A percentile compares a stretch with the other conserved stretches of the same genome.
These are phyloP conservation scores for Hypoxylon intermedium DNA, from an alignment of 495 filamentous ascomycete genomes.

Conservation along the genomic window DNA sequence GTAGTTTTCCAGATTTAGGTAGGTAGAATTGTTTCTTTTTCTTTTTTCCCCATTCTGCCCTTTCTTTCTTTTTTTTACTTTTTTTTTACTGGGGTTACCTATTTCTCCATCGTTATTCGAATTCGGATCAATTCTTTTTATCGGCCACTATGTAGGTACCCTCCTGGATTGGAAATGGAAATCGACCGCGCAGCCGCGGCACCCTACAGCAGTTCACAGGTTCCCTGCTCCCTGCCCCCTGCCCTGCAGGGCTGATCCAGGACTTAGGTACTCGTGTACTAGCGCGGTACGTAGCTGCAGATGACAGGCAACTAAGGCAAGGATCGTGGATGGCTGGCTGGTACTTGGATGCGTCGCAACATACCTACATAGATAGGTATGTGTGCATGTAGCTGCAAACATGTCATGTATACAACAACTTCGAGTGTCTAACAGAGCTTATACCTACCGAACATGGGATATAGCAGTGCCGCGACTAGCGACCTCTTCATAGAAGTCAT, in stretches of 20 bases:
- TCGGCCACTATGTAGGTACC: constrained; percentile 13
- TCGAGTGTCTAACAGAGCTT: background rate
- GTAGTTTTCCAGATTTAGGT: too few relatives aligned
- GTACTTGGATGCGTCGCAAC: background rate
- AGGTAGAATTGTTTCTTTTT: too few relatives aligned
- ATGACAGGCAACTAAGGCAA: constrained; percentile 6
- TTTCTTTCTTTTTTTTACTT: background rate
- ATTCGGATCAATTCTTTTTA: constrained; percentile 25
- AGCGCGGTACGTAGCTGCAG: constrained; percentile 12
- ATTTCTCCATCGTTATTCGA: constrained; percentile 8
- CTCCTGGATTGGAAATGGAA: constrained; percentile 9
- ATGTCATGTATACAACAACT: background rate
- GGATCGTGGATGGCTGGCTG: background rate
- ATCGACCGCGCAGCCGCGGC: too few relatives aligned
- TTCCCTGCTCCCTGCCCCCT: constrained; percentile 8
- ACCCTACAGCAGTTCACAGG: constrained; percentile 1
- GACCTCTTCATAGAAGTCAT: constrained; percentile 4
- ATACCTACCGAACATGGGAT: background rate
- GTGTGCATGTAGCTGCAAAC: constrained; percentile 11
- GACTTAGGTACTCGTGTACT: constrained; percentile 17
- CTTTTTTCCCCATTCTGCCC: background rate
- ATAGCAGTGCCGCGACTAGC: constrained; percentile 12
- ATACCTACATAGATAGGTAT: background rate
- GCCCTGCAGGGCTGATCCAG: constrained; percentile 34
- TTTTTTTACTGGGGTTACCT: constrained; percentile 25